phyloP scores from a whole-genome alignment of 2,329 filamentous ascomycete genomes.

The Fusarium domesticum region DNA sequence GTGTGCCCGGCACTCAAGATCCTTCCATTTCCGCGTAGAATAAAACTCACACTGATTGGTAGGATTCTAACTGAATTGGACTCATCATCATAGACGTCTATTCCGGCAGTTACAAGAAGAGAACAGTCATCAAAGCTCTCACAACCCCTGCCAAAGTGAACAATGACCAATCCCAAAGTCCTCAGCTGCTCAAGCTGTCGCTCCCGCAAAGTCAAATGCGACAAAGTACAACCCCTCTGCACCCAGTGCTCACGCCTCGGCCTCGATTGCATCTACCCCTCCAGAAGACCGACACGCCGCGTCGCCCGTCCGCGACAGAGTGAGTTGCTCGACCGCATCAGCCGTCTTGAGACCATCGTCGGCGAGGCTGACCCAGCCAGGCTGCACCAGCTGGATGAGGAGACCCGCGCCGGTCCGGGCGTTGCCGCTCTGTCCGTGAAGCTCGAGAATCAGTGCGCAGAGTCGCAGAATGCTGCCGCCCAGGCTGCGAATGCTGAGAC shows the following conservation, averaged over 20 bases:
- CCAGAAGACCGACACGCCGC: conserved; percentile 43
- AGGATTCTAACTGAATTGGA: too few species aligned
- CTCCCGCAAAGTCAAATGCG: conserved; percentile 60
- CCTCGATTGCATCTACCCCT: conserved; percentile 47
- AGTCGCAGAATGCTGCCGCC: conserved; percentile 9
- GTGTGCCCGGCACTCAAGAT: too few species aligned
- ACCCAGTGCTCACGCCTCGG: conserved; percentile 48
- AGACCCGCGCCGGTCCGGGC: conserved; percentile 5
- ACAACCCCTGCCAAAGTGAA: conserved; percentile 3
- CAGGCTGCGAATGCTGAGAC: conserved; percentile 22
- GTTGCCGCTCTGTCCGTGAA: conserved; percentile 5
- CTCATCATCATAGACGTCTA: not conserved
- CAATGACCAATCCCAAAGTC: conserved; percentile 32
- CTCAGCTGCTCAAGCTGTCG: conserved; percentile 60
- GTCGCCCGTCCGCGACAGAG: conserved; percentile 41
- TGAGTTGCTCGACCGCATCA: conserved; percentile 44
- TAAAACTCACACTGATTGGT: too few species aligned
- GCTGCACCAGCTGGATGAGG: conserved; percentile 25
- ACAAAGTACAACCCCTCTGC: conserved; percentile 52
- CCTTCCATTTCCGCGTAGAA: too few species aligned
- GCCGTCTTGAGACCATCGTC: conserved; percentile 46
- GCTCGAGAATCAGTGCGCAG: conserved; percentile 15
- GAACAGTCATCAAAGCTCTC: not conserved
- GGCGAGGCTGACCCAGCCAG: conserved; percentile 39
- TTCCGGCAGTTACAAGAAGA: not conserved